These are phyloP conservation scores for Heliosperma pusillum DNA, from an alignment of 148 eudicot genomes.

Conservation along the genomic window DNA sequence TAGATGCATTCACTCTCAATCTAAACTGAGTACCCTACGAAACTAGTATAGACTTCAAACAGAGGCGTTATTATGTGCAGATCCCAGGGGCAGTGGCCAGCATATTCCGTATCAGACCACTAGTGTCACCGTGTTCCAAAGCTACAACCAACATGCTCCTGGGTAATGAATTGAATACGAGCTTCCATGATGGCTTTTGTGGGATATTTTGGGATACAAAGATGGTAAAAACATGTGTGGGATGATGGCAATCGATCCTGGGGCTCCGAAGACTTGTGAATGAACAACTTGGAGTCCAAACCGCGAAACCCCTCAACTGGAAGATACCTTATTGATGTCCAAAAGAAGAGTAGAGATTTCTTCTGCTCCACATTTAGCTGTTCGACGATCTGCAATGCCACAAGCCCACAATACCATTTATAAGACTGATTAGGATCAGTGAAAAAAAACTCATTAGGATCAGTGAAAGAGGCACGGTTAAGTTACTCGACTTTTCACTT, in stretches of 20 bases:
- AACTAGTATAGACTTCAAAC: slow-evolving; percentile 16
- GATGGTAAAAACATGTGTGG: slow-evolving; percentile 82
- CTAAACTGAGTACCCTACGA: too few species aligned
- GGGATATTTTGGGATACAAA: slow-evolving; percentile 65
- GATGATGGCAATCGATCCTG: slow-evolving; percentile 67
- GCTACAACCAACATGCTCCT: slow-evolving; percentile 91
- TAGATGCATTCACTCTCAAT: too few species aligned
- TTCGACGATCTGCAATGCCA: slow-evolving; percentile 56
- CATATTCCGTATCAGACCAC: neutral
- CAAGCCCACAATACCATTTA: neutral
- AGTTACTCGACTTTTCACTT: neutral
- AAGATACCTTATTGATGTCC: slow-evolving; percentile 84
- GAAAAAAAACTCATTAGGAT: neutral
- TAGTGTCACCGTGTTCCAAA: slow-evolving; percentile 65
- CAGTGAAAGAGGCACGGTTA: too few species aligned
- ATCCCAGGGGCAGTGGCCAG: too few species aligned
- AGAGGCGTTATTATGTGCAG: neutral
- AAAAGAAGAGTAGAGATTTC: slow-evolving; percentile 80
- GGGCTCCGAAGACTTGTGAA: slow-evolving; percentile 48
- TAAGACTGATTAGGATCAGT: neutral
- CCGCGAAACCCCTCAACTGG: slow-evolving; percentile 87
- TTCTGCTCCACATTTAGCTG: slow-evolving; percentile 59
- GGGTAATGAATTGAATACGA: slow-evolving; percentile 56
- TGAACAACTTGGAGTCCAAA: slow-evolving; percentile 59
- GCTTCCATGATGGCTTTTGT: slow-evolving; percentile 47